Conservation (phyloP, 352 stramenopile genomes). For the Globisporangium middletonii region DNA sequence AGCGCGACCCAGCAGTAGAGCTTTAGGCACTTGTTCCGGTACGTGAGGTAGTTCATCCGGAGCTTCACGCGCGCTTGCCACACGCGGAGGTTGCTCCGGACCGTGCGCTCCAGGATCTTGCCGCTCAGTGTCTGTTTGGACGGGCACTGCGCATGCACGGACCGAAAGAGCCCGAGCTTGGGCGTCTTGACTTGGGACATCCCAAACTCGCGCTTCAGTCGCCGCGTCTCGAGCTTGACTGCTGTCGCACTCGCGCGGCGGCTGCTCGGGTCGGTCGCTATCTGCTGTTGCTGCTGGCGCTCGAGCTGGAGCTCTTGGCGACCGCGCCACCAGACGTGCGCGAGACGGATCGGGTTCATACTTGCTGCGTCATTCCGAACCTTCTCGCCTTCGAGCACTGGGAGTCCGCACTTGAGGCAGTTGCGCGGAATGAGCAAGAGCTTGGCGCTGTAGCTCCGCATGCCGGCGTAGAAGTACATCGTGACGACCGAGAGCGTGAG, state of each 20-base stretch:
- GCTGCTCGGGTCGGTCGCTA: slow-evolving; percentile 7
- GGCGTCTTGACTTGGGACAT: slow-evolving; percentile 73
- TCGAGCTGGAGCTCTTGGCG: slow-evolving; percentile 3
- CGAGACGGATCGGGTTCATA: slow-evolving; percentile 40
- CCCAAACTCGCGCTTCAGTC: slow-evolving; percentile 56
- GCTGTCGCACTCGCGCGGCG: neutral
- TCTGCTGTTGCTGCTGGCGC: neutral
- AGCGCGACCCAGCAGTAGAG: slow-evolving; percentile 73
- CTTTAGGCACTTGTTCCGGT: slow-evolving; percentile 76
- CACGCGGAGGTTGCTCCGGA: slow-evolving; percentile 65
- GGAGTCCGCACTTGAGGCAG: slow-evolving; percentile 53
- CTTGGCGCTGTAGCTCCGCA: slow-evolving; percentile 59
- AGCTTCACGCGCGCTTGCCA: slow-evolving; percentile 75
- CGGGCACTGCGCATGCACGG: slow-evolving; percentile 43
- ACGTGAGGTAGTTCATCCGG: slow-evolving; percentile 80
- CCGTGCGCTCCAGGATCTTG: slow-evolving; percentile 50
- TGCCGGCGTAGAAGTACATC: slow-evolving; percentile 55
- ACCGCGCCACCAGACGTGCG: slow-evolving; percentile 37
- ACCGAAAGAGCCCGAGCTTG: slow-evolving; percentile 59
- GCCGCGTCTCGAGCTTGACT: slow-evolving; percentile 23
- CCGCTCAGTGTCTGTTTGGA: slow-evolving; percentile 38
- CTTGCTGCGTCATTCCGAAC: slow-evolving; percentile 50
- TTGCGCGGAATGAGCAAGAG: slow-evolving; percentile 66
- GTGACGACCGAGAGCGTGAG: slow-evolving; percentile 44
- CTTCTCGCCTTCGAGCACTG: slow-evolving; percentile 47